Conservation (phyloP, 805 yeast genomes). For the Kluyveromyces aestuarii region DNA sequence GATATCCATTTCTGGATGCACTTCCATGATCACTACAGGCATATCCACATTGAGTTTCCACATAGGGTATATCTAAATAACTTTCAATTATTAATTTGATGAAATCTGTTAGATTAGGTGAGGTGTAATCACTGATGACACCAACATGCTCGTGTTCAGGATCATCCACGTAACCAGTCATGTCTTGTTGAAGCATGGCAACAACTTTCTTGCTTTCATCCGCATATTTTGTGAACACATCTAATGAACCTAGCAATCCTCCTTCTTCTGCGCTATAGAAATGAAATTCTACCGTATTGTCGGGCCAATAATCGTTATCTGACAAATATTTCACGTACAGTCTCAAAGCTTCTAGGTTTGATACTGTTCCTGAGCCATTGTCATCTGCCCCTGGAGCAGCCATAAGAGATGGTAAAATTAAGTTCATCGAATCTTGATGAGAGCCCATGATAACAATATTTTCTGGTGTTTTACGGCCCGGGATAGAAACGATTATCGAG, state of each 20-base stretch:
- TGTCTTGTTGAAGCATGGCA: slow-evolving; percentile 90
- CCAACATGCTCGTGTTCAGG: slow-evolving; percentile 60
- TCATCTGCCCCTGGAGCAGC: slow-evolving; percentile 95
- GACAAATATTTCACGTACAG: slow-evolving; percentile 35
- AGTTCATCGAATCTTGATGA: slow-evolving; percentile 79
- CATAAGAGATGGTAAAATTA: slow-evolving; percentile 56
- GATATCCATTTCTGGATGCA: slow-evolving; percentile 75
- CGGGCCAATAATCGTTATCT: slow-evolving; percentile 36
- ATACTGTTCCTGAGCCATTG: slow-evolving; percentile 81
- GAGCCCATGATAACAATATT: slow-evolving; percentile 69
- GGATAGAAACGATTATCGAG: slow-evolving; percentile 59
- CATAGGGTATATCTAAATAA: slow-evolving; percentile 61
- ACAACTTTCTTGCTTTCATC: slow-evolving; percentile 42
- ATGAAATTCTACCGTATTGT: slow-evolving; percentile 81
- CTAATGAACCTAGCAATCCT: slow-evolving; percentile 79
- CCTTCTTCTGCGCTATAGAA: slow-evolving; percentile 95
- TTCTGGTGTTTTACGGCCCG: slow-evolving; percentile 36
- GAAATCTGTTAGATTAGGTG: slow-evolving; percentile 45
- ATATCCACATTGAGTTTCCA: slow-evolving; percentile 77
- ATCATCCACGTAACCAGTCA: slow-evolving; percentile 71
- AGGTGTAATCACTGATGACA: slow-evolving; percentile 65
- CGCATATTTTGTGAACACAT: slow-evolving; percentile 51
- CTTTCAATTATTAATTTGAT: slow-evolving; percentile 49
- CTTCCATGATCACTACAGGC: slow-evolving; percentile 93
- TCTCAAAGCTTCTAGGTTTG: slow-evolving; percentile 67